Percentiles rank a stretch among this genome's conserved stretches.
phyloP scores from a whole-genome alignment of 257 asterid genomes.

The Fraxinus cuspidata region DNA sequence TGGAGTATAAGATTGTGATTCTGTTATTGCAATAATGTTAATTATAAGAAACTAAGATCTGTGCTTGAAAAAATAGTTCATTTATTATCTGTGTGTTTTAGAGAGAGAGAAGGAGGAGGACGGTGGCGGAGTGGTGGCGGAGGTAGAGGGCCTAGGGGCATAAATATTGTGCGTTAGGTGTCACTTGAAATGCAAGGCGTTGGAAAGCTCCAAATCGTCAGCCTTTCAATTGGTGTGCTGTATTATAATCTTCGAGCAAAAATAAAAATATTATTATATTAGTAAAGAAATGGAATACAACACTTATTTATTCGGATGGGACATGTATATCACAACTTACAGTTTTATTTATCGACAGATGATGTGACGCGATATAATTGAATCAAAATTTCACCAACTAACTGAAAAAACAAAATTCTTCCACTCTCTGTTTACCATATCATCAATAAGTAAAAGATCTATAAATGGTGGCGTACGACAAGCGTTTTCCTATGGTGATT shows the following conservation, averaged over 20 bases:
- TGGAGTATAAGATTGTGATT: conserved; percentile 10
- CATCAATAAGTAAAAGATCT: too few relatives aligned
- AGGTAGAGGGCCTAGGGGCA: conserved; percentile 13
- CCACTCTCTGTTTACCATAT: too few relatives aligned
- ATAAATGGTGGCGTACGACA: too few relatives aligned
- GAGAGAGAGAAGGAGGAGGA: conserved; percentile 16
- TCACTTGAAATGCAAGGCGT: conserved; percentile 61
- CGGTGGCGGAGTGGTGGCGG: conserved; percentile 27
- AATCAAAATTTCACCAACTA: too few relatives aligned
- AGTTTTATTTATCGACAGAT: too few relatives aligned
- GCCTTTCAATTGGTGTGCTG: conserved; percentile 25
- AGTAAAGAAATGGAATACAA: too few relatives aligned
- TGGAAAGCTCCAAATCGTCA: conserved; percentile 66
- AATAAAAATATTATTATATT: too few relatives aligned
- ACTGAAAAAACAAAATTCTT: too few relatives aligned
- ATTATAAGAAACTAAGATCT: conserved; percentile 32
- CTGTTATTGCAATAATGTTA: background rate
- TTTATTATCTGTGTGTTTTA: background rate
- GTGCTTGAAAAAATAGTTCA: conserved; percentile 24
- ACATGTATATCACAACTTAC: too few relatives aligned
- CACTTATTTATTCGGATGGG: too few relatives aligned
- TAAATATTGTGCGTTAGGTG: conserved; percentile 53
- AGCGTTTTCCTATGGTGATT: too few relatives aligned
- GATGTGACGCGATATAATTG: too few relatives aligned
- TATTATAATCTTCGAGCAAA: conserved; percentile 15